These are phyloP conservation scores for Cinnamomum micranthum DNA, from an alignment of 164 flowering plant genomes.

Conservation along the genomic window DNA sequence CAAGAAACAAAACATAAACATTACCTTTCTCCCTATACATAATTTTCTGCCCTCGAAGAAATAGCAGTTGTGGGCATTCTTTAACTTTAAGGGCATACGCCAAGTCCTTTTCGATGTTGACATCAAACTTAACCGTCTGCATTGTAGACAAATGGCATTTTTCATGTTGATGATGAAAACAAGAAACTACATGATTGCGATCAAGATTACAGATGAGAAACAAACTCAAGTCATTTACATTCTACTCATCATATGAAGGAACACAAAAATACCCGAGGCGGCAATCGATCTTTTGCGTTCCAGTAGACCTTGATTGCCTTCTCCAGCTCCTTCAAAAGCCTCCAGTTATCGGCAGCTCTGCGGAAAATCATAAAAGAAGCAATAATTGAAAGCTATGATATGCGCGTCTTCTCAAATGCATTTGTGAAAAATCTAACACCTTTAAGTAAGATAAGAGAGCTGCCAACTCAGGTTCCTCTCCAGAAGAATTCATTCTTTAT, in stretches of 20 bases:
- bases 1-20: background rate
- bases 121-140: conserved; percentile 87
- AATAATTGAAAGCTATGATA: no score
- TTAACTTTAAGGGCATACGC: conserved; percentile 88
- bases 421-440: no score
- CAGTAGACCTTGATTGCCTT: conserved; percentile 78
- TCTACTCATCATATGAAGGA: background rate
- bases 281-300: conserved; percentile 70
- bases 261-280: conserved; percentile 70
- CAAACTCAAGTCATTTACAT: background rate
- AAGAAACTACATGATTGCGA: no score
- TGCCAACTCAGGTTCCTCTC: no score
- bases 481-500: no score
- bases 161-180: background rate
- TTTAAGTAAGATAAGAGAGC: no score
- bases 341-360: conserved; percentile 92
- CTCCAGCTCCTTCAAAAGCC: conserved; percentile 82
- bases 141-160: background rate
- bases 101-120: conserved; percentile 86
- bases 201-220: background rate
- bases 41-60: conserved; percentile 73
- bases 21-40: conserved; percentile 81
- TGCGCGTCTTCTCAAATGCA: no score
- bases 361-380: background rate
- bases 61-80: conserved; percentile 82